These are phyloP conservation scores for Hanseniaspora clermontiae DNA, from an alignment of 805 yeast genomes.

Conservation along the genomic window DNA sequence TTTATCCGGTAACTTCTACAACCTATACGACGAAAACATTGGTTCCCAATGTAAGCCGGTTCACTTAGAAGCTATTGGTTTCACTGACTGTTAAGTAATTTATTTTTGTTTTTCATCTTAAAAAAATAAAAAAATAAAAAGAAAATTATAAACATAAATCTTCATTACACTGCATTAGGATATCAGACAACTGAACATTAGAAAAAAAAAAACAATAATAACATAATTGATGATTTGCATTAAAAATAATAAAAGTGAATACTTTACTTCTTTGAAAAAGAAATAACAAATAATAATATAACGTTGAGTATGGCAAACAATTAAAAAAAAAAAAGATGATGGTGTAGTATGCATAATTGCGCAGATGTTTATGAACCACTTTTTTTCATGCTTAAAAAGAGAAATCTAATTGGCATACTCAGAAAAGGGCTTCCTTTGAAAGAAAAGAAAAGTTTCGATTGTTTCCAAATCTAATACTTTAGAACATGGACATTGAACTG, in stretches of 20 bases:
- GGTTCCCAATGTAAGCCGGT: slow-evolving; percentile 48
- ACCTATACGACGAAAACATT: slow-evolving; percentile 45
- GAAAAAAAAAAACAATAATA: neutral
- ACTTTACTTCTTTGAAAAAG: neutral
- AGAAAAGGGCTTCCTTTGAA: neutral
- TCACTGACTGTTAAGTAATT: slow-evolving; percentile 37
- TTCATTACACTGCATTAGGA: slow-evolving; percentile 2
- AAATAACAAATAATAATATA: neutral
- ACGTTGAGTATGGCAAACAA: neutral
- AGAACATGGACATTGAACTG: too few relatives aligned
- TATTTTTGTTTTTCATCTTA: too few relatives aligned
- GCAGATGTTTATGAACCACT: neutral
- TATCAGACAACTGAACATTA: neutral
- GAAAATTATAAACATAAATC: neutral
- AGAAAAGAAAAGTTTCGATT: too few relatives aligned
- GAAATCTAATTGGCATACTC: neutral
- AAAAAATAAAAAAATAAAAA: too few relatives aligned
- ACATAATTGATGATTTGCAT: neutral
- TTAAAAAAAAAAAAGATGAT: neutral
- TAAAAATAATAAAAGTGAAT: neutral
- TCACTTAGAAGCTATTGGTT: slow-evolving; percentile 37
- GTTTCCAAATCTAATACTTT: too few relatives aligned
- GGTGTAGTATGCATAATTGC: slow-evolving; percentile 1
- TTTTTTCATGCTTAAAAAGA: neutral
- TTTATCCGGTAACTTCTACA: slow-evolving; percentile 53